Conservation (phyloP, 768 basidiomycete genomes). For the Leccinum obscurum region DNA sequence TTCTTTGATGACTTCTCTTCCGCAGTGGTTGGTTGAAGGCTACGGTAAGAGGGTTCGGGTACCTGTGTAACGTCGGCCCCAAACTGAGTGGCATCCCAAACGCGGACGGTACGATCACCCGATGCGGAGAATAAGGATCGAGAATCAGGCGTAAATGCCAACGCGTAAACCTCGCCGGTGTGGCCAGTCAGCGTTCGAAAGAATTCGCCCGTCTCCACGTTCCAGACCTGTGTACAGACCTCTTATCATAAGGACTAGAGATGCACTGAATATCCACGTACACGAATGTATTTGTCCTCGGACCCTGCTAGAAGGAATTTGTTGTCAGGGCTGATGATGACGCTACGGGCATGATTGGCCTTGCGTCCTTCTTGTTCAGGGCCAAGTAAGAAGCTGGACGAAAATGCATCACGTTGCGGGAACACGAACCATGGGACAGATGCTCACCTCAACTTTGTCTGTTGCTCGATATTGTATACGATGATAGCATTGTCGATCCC, state of each 20-base stretch:
- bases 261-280: slow-evolving; percentile 14
- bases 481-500: slow-evolving; percentile 34
- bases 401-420: background rate
- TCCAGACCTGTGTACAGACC: slow-evolving; percentile 28
- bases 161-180: slow-evolving; percentile 35
- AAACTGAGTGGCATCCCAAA: slow-evolving; percentile 35
- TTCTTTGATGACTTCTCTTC: slow-evolving; percentile 23
- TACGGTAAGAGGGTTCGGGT: slow-evolving; percentile 20
- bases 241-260: slow-evolving; percentile 3
- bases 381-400: slow-evolving; percentile 28
- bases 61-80: slow-evolving; percentile 17
- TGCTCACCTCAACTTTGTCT: slow-evolving; percentile 31
- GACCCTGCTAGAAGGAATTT: slow-evolving; percentile 34
- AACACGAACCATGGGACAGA: background rate
- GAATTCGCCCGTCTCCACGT: slow-evolving; percentile 24
- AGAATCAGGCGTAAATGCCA: slow-evolving; percentile 38
- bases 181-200: slow-evolving; percentile 35
- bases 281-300: slow-evolving; percentile 36
- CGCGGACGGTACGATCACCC: slow-evolving; percentile 35
- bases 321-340: slow-evolving; percentile 33
- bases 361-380: slow-evolving; percentile 19
- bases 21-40: slow-evolving; percentile 19
- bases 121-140: slow-evolving; percentile 37
- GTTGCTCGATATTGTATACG: slow-evolving; percentile 28
- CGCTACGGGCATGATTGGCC: slow-evolving; percentile 35